Conservation (phyloP, 2,329 filamentous ascomycete genomes). For the Alternaria ventricosa region DNA sequence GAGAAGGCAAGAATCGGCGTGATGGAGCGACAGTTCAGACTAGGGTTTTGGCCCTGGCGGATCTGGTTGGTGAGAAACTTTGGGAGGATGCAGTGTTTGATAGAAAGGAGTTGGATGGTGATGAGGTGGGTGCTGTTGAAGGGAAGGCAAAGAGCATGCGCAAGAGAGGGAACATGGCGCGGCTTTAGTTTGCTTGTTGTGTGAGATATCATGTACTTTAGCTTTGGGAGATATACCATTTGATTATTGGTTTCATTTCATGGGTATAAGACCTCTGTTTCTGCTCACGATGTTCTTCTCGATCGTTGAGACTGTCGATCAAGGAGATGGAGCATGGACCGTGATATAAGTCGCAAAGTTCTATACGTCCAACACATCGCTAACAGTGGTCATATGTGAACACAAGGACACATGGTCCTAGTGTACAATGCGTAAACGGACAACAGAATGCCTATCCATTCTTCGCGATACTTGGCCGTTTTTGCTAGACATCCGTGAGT, state of each 20-base stretch:
- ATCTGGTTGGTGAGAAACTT: conserved; percentile 72
- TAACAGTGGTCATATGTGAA: neutral
- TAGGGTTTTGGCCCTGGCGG: conserved; percentile 78
- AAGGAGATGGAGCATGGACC: neutral
- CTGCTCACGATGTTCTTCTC: neutral
- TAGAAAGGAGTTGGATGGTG: conserved; percentile 11
- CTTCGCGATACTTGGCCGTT: neutral
- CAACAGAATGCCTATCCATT: neutral
- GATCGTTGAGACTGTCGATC: neutral
- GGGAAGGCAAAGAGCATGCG: conserved; percentile 37
- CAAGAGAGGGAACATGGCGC: conserved; percentile 43
- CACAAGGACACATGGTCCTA: neutral
- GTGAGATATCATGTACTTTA: neutral
- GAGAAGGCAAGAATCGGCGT: conserved; percentile 95
- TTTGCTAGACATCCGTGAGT: neutral
- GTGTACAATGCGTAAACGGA: neutral
- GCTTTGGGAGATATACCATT: neutral
- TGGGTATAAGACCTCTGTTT: neutral
- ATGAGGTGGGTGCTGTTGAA: conserved; percentile 15
- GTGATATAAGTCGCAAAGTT: neutral
- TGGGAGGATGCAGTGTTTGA: conserved; percentile 58
- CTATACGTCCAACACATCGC: neutral
- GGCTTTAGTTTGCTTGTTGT: conserved; percentile 28
- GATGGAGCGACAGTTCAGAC: conserved; percentile 88
- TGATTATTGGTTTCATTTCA: neutral